Evolutionary conservation across 2,329 filamentous ascomycete genomes (phyloP).

Genomic region (Aureobasidium sp.): DNA sequence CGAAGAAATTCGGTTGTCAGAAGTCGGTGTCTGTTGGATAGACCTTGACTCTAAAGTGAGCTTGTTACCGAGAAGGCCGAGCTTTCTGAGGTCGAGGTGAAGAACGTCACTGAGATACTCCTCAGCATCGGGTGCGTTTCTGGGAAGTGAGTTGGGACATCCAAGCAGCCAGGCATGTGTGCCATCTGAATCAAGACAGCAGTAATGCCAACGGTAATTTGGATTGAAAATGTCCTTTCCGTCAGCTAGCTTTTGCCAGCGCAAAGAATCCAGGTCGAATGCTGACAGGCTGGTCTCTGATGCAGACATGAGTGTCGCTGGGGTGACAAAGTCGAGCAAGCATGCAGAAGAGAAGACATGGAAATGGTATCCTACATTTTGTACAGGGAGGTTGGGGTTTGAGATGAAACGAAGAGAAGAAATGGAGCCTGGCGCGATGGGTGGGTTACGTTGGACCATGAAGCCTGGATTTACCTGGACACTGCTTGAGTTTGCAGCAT

Average conservation of each 20-base stretch:
- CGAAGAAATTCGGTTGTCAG: constrained; percentile 42
- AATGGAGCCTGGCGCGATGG: constrained; percentile 71
- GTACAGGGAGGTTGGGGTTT: constrained; percentile 75
- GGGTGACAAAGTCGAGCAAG: constrained; percentile 88
- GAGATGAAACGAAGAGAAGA: constrained; percentile 85
- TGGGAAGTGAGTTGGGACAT: constrained; percentile 65
- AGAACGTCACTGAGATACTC: constrained; percentile 93
- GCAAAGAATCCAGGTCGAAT: constrained; percentile 73
- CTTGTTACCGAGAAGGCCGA: constrained; percentile 80
- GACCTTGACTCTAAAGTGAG: constrained; percentile 28
- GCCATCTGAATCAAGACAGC: constrained; percentile 87
- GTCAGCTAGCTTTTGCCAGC: constrained; percentile 93
- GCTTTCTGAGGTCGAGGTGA: constrained; percentile 83
- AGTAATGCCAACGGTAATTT: constrained; percentile 97
- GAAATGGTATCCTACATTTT: constrained; percentile 88
- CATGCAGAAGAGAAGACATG: constrained; percentile 91
- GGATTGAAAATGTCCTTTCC: constrained; percentile 86
- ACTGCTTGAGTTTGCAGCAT: constrained; percentile 64
- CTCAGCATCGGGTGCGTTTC: constrained; percentile 64
- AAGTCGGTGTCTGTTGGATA: constrained; percentile 38
- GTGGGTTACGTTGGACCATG: constrained; percentile 36
- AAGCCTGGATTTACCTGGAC: constrained; percentile 45
- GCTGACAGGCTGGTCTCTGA: constrained; percentile 87
- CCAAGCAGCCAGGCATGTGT: constrained; percentile 97
- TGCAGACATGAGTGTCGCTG: constrained; percentile 74